phyloP scores from a whole-genome alignment of 768 basidiomycete genomes.

The Tephrocybe sp. region DNA sequence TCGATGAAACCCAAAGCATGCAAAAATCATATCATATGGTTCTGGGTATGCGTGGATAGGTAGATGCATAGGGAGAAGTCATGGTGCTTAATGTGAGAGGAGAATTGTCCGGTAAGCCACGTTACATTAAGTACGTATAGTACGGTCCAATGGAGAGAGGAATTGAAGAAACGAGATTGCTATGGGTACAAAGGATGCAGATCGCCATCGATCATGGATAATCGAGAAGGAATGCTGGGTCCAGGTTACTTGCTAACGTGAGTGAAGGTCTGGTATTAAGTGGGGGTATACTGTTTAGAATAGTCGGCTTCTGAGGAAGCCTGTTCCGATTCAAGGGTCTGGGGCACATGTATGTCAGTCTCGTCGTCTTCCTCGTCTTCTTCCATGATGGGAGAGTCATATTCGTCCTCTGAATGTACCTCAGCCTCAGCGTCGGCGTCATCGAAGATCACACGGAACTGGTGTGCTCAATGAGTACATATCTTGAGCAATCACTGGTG shows the following conservation, averaged over 20 bases:
- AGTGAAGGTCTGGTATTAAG: conserved; percentile 17
- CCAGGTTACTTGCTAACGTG: conserved; percentile 6
- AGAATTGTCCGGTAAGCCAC: conserved; percentile 17
- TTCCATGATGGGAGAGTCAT: conserved; percentile 66
- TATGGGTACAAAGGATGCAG: conserved; percentile 16
- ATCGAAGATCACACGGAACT: conserved; percentile 75
- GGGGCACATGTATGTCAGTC: conserved; percentile 15
- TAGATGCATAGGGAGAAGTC: conserved; percentile 16
- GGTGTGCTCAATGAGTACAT: conserved; percentile 9
- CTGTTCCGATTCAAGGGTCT: conserved; percentile 16
- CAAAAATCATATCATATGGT: conserved; percentile 1
- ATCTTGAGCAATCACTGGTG: neutral
- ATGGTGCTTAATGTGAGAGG: conserved; percentile 14
- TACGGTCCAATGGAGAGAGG: conserved; percentile 10
- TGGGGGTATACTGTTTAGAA: conserved; percentile 19
- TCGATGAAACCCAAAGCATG: neutral
- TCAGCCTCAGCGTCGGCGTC: conserved; percentile 64
- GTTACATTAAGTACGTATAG: conserved; percentile 14
- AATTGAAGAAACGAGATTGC: conserved; percentile 4
- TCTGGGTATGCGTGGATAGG: conserved; percentile 14
- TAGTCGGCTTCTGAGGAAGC: conserved; percentile 14
- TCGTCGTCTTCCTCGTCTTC: conserved; percentile 60
- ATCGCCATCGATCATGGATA: conserved; percentile 8
- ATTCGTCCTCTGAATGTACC: conserved; percentile 61
- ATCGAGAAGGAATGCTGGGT: conserved; percentile 4